Evolutionary conservation across 2,329 filamentous ascomycete genomes (phyloP).

Genomic region (Stagonosporopsis rhizophila): DNA sequence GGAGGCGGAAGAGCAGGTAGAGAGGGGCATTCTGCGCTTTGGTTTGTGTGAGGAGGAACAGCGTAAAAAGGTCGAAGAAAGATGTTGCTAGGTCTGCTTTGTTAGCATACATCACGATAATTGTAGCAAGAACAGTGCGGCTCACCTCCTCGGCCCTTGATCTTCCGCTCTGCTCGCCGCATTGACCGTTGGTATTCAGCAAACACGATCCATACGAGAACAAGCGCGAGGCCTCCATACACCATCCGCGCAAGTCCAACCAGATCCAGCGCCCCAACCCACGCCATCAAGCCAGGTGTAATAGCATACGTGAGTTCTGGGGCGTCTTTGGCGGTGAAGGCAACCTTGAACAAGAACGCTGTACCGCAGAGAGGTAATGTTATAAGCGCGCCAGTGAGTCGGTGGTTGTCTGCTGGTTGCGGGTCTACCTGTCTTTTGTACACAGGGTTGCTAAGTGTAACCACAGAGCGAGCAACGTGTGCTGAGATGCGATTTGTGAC

Average conservation of each 20-base stretch:
- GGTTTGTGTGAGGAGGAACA: conserved; percentile 88
- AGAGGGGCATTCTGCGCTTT: conserved; percentile 85
- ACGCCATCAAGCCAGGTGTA: conserved; percentile 53
- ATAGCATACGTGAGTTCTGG: conserved; percentile 71
- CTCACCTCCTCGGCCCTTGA: conserved; percentile 38
- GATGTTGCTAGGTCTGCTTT: conserved; percentile 58
- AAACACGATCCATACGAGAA: conserved; percentile 39
- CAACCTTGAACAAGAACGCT: conserved; percentile 85
- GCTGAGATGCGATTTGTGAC: conserved; percentile 57
- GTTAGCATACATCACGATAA: conserved; percentile 5
- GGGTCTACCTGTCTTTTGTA: conserved; percentile 24
- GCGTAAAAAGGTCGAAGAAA: conserved; percentile 67
- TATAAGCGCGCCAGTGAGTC: conserved; percentile 39
- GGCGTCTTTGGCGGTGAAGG: conserved; percentile 85
- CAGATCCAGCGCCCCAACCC: conserved; percentile 50
- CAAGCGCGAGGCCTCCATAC: conserved; percentile 47
- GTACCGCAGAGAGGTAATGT: conserved; percentile 56
- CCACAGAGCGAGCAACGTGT: conserved; percentile 40
- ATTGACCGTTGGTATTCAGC: conserved; percentile 36
- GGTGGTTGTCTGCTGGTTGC: conserved; percentile 36
- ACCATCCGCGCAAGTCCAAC: conserved; percentile 44
- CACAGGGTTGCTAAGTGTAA: conserved; percentile 28
- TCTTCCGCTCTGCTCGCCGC: conserved; percentile 20
- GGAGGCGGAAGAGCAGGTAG: conserved; percentile 75
- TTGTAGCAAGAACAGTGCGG: neutral